These are phyloP conservation scores for Rhodotorula glutinis DNA, from an alignment of 1,284 basidiomycete species.

Conservation along the genomic window DNA sequence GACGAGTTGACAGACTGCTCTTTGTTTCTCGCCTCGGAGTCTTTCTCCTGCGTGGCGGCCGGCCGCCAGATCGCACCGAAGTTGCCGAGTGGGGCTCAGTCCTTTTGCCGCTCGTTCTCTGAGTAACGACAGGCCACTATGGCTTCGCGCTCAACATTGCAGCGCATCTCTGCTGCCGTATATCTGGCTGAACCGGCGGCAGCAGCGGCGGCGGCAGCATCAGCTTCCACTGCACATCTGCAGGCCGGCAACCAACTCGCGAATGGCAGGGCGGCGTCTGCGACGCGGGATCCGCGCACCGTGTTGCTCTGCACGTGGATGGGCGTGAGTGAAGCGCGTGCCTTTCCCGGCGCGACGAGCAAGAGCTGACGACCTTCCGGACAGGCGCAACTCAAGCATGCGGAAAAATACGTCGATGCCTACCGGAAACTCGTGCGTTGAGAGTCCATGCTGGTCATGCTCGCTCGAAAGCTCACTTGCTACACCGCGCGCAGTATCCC, in stretches of 20 bases:
- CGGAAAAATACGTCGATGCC: conserved; percentile 25
- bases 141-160: conserved; percentile 5
- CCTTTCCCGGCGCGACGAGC: rapidly evolving
- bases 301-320: conserved; percentile 19
- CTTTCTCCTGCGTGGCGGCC: too few species aligned
- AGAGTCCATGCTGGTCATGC: too few species aligned
- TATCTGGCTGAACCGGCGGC: conserved; percentile 15
- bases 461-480: too few species aligned
- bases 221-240: neutral
- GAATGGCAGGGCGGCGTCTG: too few species aligned
- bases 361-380: neutral
- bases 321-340: neutral
- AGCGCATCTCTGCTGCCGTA: conserved; percentile 14
- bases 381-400: conserved; percentile 31
- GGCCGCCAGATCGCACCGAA: too few species aligned
- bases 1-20: neutral
- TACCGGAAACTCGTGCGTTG: conserved; percentile 15
- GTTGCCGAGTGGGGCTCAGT: too few species aligned
- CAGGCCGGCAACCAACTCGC: too few species aligned
- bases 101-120: too few species aligned
- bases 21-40: too few species aligned
- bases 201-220: neutral
- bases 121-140: neutral
- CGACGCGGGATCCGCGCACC: conserved; percentile 1
- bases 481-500: conserved; percentile 19